phyloP scores from a whole-genome alignment of 768 basidiomycete genomes.

The Lactarius hatsudake region DNA sequence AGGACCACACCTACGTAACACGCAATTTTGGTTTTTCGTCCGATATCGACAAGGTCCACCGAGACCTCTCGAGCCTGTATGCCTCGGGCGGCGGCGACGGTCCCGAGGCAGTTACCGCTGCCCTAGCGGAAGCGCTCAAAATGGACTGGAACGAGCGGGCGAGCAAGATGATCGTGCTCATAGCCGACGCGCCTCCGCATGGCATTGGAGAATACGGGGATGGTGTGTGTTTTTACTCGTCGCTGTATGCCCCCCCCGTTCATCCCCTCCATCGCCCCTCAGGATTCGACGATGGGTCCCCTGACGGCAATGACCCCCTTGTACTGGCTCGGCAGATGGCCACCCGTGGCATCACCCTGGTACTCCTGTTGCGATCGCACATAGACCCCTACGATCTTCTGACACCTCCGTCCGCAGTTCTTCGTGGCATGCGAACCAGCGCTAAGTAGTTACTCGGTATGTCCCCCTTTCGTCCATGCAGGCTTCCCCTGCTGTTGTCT shows the following conservation, averaged over 20 bases:
- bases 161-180: constrained; percentile 94
- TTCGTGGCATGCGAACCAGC: constrained; percentile 99
- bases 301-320: constrained; percentile 90
- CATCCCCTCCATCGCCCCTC: constrained; percentile 7
- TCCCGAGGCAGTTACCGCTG: constrained; percentile 95
- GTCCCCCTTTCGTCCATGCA: constrained; percentile 29
- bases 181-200: constrained; percentile 97
- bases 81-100: constrained; percentile 93
- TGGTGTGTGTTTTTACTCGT: constrained; percentile 48
- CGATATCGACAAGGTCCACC: constrained; percentile 84
- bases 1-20: constrained; percentile 92
- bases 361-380: constrained; percentile 38
- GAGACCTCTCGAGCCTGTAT: constrained; percentile 77
- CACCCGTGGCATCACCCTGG: constrained; percentile 82
- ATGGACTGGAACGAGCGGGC: constrained; percentile 90
- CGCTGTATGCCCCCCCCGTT: background rate
- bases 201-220: constrained; percentile 97
- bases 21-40: constrained; percentile 95
- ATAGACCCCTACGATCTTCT: constrained; percentile 20
- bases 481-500: background rate
- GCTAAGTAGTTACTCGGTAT: constrained; percentile 84
- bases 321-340: constrained; percentile 89
- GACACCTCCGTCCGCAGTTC: constrained; percentile 53
- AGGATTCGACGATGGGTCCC: constrained; percentile 94
- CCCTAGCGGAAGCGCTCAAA: constrained; percentile 76